Evolutionary conservation across 2,329 filamentous ascomycete species (phyloP).

Genomic region (Fusarium zealandicum): DNA sequence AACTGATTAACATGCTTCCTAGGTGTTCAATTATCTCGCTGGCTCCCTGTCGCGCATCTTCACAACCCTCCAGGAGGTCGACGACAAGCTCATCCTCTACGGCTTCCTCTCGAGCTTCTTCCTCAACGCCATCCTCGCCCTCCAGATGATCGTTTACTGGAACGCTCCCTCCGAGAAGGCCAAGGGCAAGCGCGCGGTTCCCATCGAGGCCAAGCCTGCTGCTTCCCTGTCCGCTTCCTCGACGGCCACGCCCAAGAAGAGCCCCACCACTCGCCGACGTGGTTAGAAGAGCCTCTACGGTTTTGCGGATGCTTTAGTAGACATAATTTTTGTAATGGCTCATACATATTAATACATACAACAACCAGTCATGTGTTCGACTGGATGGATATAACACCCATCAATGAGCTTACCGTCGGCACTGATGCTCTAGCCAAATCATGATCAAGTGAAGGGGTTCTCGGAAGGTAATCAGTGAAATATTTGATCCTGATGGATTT

Average conservation of each 20-base stretch:
- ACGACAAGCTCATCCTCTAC: slow-evolving; percentile 95
- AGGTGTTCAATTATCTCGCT: slow-evolving; percentile 98
- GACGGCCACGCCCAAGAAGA: slow-evolving; percentile 49
- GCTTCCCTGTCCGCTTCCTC: slow-evolving; percentile 37
- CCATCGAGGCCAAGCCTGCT: slow-evolving; percentile 42
- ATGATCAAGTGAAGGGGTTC: no score
- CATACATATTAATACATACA: slow-evolving; percentile 13
- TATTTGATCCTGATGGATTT: neutral
- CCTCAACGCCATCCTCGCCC: slow-evolving; percentile 86
- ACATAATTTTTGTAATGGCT: slow-evolving; percentile 23
- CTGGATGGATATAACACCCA: no score
- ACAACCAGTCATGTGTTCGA: no score
- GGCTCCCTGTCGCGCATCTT: slow-evolving; percentile 95
- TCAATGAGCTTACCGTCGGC: no score
- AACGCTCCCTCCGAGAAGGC: slow-evolving; percentile 66
- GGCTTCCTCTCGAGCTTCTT: slow-evolving; percentile 89
- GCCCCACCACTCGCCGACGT: slow-evolving; percentile 54
- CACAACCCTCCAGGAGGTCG: slow-evolving; percentile 95
- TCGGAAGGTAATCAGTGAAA: neutral
- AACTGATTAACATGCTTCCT: slow-evolving; percentile 10
- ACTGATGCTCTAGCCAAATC: no score
- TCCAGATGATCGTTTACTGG: slow-evolving; percentile 98
- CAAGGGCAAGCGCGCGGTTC: slow-evolving; percentile 50
- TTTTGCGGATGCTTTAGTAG: slow-evolving; percentile 27
- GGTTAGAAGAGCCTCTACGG: slow-evolving; percentile 44